phyloP scores from a whole-genome alignment of 2,329 filamentous ascomycete species.

The Scedosporium boydii region DNA sequence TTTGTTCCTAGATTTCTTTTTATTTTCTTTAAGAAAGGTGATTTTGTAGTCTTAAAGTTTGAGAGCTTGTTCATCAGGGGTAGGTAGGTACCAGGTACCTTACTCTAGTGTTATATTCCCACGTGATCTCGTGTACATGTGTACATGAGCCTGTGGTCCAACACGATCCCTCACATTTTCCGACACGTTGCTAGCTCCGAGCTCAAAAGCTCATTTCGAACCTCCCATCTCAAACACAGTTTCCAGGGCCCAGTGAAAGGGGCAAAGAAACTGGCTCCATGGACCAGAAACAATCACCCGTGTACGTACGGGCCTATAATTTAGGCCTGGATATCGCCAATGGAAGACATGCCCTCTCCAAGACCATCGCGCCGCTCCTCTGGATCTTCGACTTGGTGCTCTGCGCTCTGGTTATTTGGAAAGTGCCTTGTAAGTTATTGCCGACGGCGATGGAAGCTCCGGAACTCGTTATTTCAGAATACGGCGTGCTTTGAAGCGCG shows the following conservation, averaged over 20 bases:
- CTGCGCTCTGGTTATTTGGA: conserved; percentile 67
- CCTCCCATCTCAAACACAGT: background rate
- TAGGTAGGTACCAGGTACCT: background rate
- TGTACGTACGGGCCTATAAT: conserved; percentile 17
- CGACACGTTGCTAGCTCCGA: background rate
- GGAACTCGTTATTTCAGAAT: too few relatives aligned
- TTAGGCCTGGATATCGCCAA: conserved; percentile 30
- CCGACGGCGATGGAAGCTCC: background rate
- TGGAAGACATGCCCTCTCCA: conserved; percentile 39
- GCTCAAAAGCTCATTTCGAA: background rate
- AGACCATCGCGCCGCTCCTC: conserved; percentile 48
- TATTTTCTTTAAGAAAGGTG: too few relatives aligned
- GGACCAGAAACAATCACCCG: conserved; percentile 16
- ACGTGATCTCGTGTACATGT: background rate
- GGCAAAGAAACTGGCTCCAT: conserved; percentile 13
- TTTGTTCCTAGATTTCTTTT: too few relatives aligned
- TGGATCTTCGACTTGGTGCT: conserved; percentile 62
- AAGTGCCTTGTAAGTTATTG: conserved; percentile 62
- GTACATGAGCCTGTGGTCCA: background rate
- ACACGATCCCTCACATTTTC: background rate
- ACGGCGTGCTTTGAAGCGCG: too few relatives aligned
- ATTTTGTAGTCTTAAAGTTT: too few relatives aligned
- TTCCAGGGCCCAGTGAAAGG: background rate
- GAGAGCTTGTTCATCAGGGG: too few relatives aligned
- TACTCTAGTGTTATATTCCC: background rate